Conservation (phyloP, 2,329 filamentous ascomycete species). For the Lithohypha guttulata region DNA sequence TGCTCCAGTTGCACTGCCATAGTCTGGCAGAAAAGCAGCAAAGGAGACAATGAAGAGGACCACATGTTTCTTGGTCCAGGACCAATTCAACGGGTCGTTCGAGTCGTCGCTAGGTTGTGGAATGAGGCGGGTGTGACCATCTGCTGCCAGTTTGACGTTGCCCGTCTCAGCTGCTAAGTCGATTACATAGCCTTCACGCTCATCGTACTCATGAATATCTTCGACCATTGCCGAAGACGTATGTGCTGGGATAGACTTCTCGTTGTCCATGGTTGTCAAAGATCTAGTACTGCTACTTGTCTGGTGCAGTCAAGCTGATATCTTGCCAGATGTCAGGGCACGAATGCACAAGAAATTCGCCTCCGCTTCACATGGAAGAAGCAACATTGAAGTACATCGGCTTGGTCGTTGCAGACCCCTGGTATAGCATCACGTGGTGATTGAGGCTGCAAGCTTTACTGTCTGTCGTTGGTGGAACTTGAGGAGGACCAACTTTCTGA, state of each 20-base stretch:
- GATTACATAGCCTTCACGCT: constrained; percentile 27
- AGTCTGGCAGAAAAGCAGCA: constrained; percentile 33
- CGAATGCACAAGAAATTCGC: too few relatives aligned
- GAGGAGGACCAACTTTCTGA: too few relatives aligned
- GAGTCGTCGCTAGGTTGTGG: constrained; percentile 45
- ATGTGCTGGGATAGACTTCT: neutral
- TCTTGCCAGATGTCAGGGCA: too few relatives aligned
- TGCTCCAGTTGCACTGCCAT: constrained; percentile 32
- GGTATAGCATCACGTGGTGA: too few relatives aligned
- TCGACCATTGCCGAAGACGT: constrained; percentile 1
- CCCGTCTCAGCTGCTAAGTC: constrained; percentile 23
- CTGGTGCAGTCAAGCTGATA: too few relatives aligned
- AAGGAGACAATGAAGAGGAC: constrained; percentile 31
- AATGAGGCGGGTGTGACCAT: constrained; percentile 64
- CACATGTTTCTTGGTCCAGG: constrained; percentile 25
- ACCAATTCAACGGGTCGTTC: constrained; percentile 32
- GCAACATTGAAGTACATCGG: too few relatives aligned
- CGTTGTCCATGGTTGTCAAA: neutral
- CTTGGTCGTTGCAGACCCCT: too few relatives aligned
- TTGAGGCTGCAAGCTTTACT: too few relatives aligned
- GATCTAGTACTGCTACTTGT: too few relatives aligned
- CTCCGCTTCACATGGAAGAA: too few relatives aligned
- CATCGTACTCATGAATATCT: constrained; percentile 18
- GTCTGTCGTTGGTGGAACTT: too few relatives aligned
- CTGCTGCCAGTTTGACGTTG: constrained; percentile 41